These are phyloP conservation scores for Sarocladium kiliense DNA, from an alignment of 2,329 filamentous ascomycete species.

Conservation along the genomic window DNA sequence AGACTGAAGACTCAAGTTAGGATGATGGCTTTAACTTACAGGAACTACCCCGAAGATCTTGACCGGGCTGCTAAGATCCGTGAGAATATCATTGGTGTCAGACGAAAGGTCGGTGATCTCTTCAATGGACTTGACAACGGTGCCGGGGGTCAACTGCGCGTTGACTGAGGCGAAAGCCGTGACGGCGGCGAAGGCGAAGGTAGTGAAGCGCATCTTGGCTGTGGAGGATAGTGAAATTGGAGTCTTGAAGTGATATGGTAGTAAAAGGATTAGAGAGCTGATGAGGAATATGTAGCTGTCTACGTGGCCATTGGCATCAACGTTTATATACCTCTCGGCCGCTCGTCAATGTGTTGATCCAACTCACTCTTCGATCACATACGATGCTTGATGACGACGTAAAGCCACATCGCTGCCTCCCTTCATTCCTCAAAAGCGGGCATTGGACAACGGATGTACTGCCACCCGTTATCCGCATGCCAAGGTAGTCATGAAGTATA, in stretches of 20 bases:
- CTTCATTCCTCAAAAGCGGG: not conserved
- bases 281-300: no score
- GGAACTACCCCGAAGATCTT: no score
- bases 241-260: not conserved
- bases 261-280: not conserved
- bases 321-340: no score
- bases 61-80: no score
- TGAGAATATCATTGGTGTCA: conserved; percentile 11
- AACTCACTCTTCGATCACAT: no score
- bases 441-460: not conserved
- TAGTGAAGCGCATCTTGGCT: conserved; percentile 2
- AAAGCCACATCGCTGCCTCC: no score
- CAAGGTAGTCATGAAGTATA: not conserved
- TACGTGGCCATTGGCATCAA: no score
- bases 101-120: conserved; percentile 12
- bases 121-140: conserved; percentile 11
- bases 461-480: not conserved
- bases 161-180: conserved; percentile 14
- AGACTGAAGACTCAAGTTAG: no score
- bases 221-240: not conserved
- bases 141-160: conserved; percentile 10
- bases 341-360: not conserved
- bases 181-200: conserved; percentile 14
- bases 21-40: conserved; percentile 9
- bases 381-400: no score